Percentiles rank a stretch among this genome's conserved stretches.
phyloP scores from a whole-genome alignment of 257 asterid species.

The Eustoma russellianum region DNA sequence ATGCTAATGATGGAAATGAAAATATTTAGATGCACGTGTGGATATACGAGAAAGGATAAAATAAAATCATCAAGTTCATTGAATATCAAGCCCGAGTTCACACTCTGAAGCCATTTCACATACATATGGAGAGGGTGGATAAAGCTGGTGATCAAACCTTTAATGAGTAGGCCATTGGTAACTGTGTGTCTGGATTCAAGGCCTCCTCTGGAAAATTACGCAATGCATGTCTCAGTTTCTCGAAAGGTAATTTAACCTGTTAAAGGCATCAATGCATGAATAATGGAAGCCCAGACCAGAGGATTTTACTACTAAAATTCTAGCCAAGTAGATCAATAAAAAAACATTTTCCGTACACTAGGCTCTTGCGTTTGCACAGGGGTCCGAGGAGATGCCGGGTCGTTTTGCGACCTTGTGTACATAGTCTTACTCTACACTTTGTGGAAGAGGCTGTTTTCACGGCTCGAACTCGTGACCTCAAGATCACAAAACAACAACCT shows the following conservation, averaged over 20 bases:
- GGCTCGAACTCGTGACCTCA: too few species aligned
- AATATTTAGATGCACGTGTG: too few species aligned
- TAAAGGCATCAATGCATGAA: constrained; percentile 1
- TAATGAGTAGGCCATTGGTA: constrained; percentile 84
- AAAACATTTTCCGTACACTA: not conserved
- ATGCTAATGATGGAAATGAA: too few species aligned
- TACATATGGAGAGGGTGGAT: not conserved
- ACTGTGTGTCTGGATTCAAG: constrained; percentile 78
- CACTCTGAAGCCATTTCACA: not conserved
- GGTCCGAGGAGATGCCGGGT: too few species aligned
- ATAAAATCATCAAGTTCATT: not conserved
- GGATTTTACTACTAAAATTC: not conserved
- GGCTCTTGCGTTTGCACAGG: constrained; percentile 3
- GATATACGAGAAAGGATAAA: too few species aligned
- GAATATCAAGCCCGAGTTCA: not conserved
- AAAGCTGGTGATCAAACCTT: constrained; percentile 37
- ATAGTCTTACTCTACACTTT: too few species aligned
- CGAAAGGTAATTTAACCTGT: constrained; percentile 91
- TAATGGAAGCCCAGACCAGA: not conserved
- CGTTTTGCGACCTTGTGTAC: too few species aligned
- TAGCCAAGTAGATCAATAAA: constrained; percentile 5
- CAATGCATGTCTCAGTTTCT: constrained; percentile 74
- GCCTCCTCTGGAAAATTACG: constrained; percentile 95
- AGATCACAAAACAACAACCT: too few species aligned
- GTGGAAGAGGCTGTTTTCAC: too few species aligned